A percentile compares a stretch with the other conserved stretches of the same genome.
Conservation (phyloP, 1,139 yeast species). For the Lodderomyces beijingensis region DNA sequence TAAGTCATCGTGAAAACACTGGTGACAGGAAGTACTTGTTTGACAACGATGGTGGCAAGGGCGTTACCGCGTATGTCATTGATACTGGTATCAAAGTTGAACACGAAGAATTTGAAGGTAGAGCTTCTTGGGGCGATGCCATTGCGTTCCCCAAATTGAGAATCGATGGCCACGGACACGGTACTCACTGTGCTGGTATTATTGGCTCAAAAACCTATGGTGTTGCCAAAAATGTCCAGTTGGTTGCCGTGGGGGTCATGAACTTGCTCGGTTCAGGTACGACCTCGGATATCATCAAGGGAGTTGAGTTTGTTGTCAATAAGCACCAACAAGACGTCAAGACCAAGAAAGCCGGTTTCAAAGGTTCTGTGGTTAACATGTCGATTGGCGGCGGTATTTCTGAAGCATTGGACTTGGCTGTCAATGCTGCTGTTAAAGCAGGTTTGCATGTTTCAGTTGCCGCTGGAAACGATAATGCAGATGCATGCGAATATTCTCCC, state of each 20-base stretch:
- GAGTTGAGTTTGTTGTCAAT: constrained; percentile 38
- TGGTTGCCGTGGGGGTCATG: constrained; percentile 42
- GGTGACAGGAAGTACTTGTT: constrained; percentile 45
- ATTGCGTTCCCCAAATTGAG: constrained; percentile 34
- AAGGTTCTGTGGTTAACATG: constrained; percentile 44
- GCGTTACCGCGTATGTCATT: constrained; percentile 42
- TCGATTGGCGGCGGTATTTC: constrained; percentile 43
- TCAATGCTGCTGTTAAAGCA: constrained; percentile 38
- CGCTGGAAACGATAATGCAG: constrained; percentile 43
- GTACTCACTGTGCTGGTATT: constrained; percentile 46
- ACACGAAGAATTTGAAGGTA: constrained; percentile 39
- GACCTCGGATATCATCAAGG: constrained; percentile 41
- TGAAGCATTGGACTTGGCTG: constrained; percentile 40
- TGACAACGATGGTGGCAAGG: constrained; percentile 39
- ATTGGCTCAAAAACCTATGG: constrained; percentile 42
- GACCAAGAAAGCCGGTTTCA: constrained; percentile 32
- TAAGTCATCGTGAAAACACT: constrained; percentile 34
- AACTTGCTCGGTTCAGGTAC: constrained; percentile 38
- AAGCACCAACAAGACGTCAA: constrained; percentile 30
- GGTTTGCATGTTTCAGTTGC: constrained; percentile 44
- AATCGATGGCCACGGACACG: constrained; percentile 52
- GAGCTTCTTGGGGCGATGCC: constrained; percentile 42
- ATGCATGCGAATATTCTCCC: constrained; percentile 42
- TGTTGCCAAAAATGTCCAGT: constrained; percentile 38
- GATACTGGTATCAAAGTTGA: constrained; percentile 41